Evolutionary conservation across 495 filamentous ascomycete species (phyloP).

Genomic region (Penicillium canescens): DNA sequence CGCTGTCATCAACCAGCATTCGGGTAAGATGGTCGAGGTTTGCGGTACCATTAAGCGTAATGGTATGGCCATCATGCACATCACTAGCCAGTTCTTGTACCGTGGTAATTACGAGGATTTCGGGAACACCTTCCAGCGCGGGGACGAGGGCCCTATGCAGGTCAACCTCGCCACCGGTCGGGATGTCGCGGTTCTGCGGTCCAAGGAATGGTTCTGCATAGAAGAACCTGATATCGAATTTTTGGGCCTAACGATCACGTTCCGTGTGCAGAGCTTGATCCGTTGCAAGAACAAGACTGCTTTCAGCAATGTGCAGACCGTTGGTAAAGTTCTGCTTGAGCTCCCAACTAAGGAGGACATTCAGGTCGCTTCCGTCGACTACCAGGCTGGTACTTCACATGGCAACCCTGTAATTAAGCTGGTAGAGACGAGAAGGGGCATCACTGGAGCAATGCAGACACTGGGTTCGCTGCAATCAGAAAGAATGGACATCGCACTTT

Average conservation of each 20-base stretch:
- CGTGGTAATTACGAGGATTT: constrained; percentile 89
- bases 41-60: constrained; percentile 94
- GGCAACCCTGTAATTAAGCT: constrained; percentile 97
- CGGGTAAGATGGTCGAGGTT: constrained; percentile 98
- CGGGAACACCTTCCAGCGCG: constrained; percentile 97
- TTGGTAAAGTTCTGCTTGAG: constrained; percentile 90
- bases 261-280: constrained; percentile 88
- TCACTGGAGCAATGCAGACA: too few species aligned
- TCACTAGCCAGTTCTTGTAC: constrained; percentile 96
- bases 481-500: too few species aligned
- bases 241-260: constrained; percentile 85
- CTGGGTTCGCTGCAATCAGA: too few species aligned
- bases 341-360: constrained; percentile 95
- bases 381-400: constrained; percentile 83
- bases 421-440: too few species aligned
- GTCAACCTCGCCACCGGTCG: constrained; percentile 85
- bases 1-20: constrained; percentile 94
- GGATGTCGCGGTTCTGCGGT: constrained; percentile 89
- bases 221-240: constrained; percentile 80
- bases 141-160: constrained; percentile 92
- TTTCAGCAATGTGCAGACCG: constrained; percentile 89
- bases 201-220: constrained; percentile 95
- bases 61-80: constrained; percentile 87
- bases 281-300: constrained; percentile 93
- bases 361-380: constrained; percentile 92